Percentiles rank a stretch among this genome's conserved stretches.
These are phyloP conservation scores for Blastobotrys persicus DNA, from an alignment of 1,139 yeast species.

Conservation along the genomic window DNA sequence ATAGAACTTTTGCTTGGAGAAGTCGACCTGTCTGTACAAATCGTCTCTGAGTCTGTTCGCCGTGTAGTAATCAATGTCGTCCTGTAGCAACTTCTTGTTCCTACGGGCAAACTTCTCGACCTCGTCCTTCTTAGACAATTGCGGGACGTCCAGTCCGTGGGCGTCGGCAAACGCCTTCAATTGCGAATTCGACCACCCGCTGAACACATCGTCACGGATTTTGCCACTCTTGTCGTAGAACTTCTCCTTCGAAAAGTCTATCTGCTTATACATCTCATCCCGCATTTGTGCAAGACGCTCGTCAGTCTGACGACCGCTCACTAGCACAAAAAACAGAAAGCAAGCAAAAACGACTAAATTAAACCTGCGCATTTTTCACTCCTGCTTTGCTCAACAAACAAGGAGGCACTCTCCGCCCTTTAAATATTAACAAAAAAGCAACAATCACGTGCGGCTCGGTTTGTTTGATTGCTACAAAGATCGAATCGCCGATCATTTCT, in stretches of 20 bases:
- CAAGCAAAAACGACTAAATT: background rate
- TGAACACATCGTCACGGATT: slow-evolving; percentile 47
- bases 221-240: slow-evolving; percentile 45
- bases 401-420: background rate
- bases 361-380: background rate
- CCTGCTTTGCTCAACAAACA: background rate
- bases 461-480: background rate
- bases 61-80: slow-evolving; percentile 25
- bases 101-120: slow-evolving; percentile 41
- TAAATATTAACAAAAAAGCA: too few relatives aligned
- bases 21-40: slow-evolving; percentile 49
- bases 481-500: background rate
- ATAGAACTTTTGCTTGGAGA: slow-evolving; percentile 43
- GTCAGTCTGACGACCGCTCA: background rate
- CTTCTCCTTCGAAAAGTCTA: slow-evolving; percentile 45
- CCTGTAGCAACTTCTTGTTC: slow-evolving; percentile 32
- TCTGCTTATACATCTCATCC: slow-evolving; percentile 44
- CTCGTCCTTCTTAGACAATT: slow-evolving; percentile 38
- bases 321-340: background rate
- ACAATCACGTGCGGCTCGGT: background rate
- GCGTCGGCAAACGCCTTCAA: slow-evolving; percentile 48
- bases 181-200: slow-evolving; percentile 48
- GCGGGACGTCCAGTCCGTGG: slow-evolving; percentile 44
- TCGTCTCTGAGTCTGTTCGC: slow-evolving; percentile 28
- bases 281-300: background rate